Base-by-base conservation (phyloP, 495 filamentous ascomycete genomes). In the Tricharina praecox region DNA sequence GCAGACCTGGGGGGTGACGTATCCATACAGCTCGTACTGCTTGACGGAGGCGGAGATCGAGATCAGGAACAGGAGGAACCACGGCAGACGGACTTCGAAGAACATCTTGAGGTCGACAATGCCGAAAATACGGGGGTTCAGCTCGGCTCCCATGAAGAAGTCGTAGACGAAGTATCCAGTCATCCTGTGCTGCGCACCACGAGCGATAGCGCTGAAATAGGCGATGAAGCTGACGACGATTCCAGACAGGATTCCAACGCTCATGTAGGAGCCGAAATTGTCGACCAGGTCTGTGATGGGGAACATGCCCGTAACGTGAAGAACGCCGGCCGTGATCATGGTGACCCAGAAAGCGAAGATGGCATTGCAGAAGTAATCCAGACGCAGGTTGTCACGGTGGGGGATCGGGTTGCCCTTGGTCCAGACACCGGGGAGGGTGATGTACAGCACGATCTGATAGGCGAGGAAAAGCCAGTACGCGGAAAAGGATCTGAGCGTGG, bases 31-130 rank as follows among this genome's bases (percentile, higher is more conserved):
- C 50, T 96, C 87, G 54, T 82, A 95, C 68, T 95, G 90, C 47
- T 81, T 78, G 34, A 82, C 79, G 13, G 85, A 85, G 8, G 85
- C 75, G 39, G 75, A 84, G 56, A 75, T 71, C 33, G 77, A 78
- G 32, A 92, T 68, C 40, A 90, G 70, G 53, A 94, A 78, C 19
- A 97, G 72, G 43, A 93, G 93, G 66, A 77, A 97, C 90, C 90
- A 97, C 33, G 90, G 90, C 43, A 97, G 71, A 51, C 90, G 82
- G 51, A 97, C 88, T 67, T 97, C 90, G 61, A 88, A 93, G 70
- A 97, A 95, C 90, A 97, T 96, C 73, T 97, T 97, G 68, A 95
- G 83, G 62, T 97, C 90, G 48, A 97, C 69, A 52, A 88, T 77
- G 21, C 80, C 82, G 62, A 95, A 93, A 76, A 95, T 79, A 41